These are phyloP conservation scores for Dryas integrifolia DNA, from an alignment of 331 rosid genomes.

Conservation along the genomic window DNA sequence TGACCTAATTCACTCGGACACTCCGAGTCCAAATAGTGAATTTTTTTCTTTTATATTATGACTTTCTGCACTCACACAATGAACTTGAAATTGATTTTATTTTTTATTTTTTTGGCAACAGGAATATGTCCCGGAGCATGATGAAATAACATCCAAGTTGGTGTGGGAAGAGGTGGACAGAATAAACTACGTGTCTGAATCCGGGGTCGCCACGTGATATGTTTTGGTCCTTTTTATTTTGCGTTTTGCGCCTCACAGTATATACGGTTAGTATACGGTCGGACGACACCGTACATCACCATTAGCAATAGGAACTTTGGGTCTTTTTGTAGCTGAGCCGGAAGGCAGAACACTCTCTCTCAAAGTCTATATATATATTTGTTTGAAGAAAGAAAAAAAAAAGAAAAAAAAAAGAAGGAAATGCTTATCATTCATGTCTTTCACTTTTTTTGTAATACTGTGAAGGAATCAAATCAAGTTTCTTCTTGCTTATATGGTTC, in stretches of 20 bases:
- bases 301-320: slow-evolving; percentile 25
- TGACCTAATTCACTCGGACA: neutral
- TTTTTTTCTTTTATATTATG: no score
- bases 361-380: slow-evolving; percentile 11
- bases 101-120: slow-evolving; percentile 21
- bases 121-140: slow-evolving; percentile 88
- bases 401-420: neutral
- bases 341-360: slow-evolving; percentile 9
- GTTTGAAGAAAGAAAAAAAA: neutral
- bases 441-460: slow-evolving; percentile 7
- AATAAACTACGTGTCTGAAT: slow-evolving; percentile 54
- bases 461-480: slow-evolving; percentile 15
- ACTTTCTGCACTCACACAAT: no score
- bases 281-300: slow-evolving; percentile 23
- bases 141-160: slow-evolving; percentile 83
- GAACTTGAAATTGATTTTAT: neutral
- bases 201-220: slow-evolving; percentile 69
- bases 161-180: slow-evolving; percentile 87
- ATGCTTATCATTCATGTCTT: slow-evolving; percentile 5
- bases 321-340: slow-evolving; percentile 30
- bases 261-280: slow-evolving; percentile 6
- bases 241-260: slow-evolving; percentile 14
- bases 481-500: neutral
- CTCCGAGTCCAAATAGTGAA: neutral
- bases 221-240: slow-evolving; percentile 12